A percentile compares a stretch with the other conserved stretches of the same genome.
Evolutionary conservation across 176 grass and related monocot species (phyloP).

Genomic region (Bromus sterilis): DNA sequence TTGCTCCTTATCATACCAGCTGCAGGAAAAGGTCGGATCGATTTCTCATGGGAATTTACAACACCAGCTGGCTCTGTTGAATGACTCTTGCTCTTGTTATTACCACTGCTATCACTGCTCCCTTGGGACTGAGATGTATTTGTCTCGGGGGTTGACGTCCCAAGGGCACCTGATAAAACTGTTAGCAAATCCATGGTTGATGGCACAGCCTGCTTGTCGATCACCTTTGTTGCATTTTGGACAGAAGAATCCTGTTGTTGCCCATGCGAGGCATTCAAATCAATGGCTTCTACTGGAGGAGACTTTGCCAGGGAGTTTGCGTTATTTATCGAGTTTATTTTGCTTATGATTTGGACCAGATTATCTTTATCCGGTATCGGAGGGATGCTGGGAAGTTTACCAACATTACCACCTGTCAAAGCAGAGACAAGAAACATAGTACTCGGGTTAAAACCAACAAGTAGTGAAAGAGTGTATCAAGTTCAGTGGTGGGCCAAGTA

Average conservation of each 20-base stretch:
- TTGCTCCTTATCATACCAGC: constrained; percentile 20
- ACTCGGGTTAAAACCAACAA: constrained; percentile 2
- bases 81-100: constrained; percentile 71
- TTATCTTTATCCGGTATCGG: constrained; percentile 62
- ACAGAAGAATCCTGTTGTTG: constrained; percentile 50
- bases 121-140: constrained; percentile 77
- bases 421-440: background rate
- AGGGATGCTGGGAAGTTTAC: constrained; percentile 44
- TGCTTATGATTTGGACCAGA: constrained; percentile 75
- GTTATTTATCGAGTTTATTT: constrained; percentile 68
- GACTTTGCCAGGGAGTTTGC: constrained; percentile 40
- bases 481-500: background rate
- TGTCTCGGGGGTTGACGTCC: constrained; percentile 46
- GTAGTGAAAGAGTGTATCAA: background rate
- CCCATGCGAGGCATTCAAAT: constrained; percentile 64
- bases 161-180: constrained; percentile 57
- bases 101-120: constrained; percentile 89
- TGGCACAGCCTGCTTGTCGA: constrained; percentile 32
- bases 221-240: constrained; percentile 24
- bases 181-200: constrained; percentile 66
- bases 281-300: constrained; percentile 55
- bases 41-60: constrained; percentile 52
- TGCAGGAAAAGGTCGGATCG: constrained; percentile 22
- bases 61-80: constrained; percentile 34
- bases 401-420: constrained; percentile 48